Evolutionary conservation across 1,139 yeast genomes (phyloP).

Genomic region (Spathaspora sp.): DNA sequence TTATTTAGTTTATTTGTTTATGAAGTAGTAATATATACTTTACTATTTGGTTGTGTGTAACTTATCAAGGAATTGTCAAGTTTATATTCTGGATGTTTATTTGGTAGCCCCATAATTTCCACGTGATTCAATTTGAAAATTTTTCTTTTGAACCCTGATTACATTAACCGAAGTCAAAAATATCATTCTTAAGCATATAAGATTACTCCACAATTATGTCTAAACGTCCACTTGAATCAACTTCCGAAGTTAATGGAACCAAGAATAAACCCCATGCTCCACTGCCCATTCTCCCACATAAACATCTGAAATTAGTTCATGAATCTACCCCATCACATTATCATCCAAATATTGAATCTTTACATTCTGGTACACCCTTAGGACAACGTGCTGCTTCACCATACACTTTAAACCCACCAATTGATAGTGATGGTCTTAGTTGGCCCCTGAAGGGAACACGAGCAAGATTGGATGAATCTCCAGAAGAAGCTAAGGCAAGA

Average conservation of each 20-base stretch:
- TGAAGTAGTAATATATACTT: neutral
- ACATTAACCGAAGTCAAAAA: neutral
- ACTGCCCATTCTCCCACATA: constrained; percentile 23
- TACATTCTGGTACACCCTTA: constrained; percentile 42
- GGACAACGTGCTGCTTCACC: constrained; percentile 83
- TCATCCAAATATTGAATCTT: constrained; percentile 10
- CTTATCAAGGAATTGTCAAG: no score
- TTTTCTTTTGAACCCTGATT: neutral
- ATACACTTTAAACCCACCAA: constrained; percentile 78
- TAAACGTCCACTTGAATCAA: neutral
- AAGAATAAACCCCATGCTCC: constrained; percentile 20
- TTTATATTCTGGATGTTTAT: no score
- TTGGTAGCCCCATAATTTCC: neutral
- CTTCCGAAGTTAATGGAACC: neutral
- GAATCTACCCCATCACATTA: constrained; percentile 6
- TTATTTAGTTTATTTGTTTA: constrained; percentile 7
- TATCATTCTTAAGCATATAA: neutral
- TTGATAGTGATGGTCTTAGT: constrained; percentile 86
- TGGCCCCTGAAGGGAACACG: constrained; percentile 96
- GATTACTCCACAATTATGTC: no score
- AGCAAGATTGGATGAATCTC: constrained; percentile 62
- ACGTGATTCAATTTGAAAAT: neutral
- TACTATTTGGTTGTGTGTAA: neutral
- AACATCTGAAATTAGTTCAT: constrained; percentile 21
- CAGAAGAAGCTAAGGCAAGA: constrained; percentile 59